Percentiles rank a stretch among this genome's conserved stretches.
phyloP scores from a whole-genome alignment of 768 basidiomycete genomes.

The Terana coerulea region DNA sequence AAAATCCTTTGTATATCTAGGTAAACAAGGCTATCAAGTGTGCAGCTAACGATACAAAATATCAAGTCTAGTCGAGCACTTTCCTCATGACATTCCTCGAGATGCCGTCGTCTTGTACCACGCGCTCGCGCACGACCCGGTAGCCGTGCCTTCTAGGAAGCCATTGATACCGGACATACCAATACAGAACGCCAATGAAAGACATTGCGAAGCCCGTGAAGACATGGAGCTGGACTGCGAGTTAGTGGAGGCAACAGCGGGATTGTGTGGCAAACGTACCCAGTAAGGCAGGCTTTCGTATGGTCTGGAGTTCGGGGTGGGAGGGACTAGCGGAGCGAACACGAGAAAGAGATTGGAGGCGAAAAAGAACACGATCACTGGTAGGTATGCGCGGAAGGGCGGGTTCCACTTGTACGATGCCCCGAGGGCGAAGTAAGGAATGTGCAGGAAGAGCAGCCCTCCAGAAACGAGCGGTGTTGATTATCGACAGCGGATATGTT shows the following conservation, averaged over 20 bases:
- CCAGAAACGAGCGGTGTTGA: constrained; percentile 58
- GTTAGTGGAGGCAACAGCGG: not conserved
- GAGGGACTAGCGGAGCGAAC: constrained; percentile 62
- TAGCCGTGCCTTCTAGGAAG: constrained; percentile 27
- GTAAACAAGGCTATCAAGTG: not conserved
- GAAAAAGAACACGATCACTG: constrained; percentile 50
- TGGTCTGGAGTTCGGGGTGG: constrained; percentile 42
- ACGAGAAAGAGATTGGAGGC: constrained; percentile 63
- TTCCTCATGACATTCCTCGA: constrained; percentile 49
- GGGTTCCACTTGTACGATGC: constrained; percentile 53
- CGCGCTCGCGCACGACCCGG: constrained; percentile 21
- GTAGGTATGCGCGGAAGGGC: constrained; percentile 55
- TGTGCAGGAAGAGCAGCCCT: constrained; percentile 62
- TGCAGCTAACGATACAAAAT: not conserved
- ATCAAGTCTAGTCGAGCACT: constrained; percentile 19
- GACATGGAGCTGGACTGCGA: constrained; percentile 24
- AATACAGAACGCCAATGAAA: constrained; percentile 26
- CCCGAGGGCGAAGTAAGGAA: constrained; percentile 29
- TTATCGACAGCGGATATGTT: constrained; percentile 53
- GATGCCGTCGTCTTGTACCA: constrained; percentile 44
- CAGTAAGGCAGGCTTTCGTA: constrained; percentile 67
- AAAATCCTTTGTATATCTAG: no score
- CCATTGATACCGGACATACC: constrained; percentile 27
- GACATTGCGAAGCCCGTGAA: constrained; percentile 24
- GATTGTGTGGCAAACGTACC: constrained; percentile 38